A percentile compares a stretch with the other conserved stretches of the same genome.
phyloP scores from a whole-genome alignment of 2,329 filamentous ascomycete species.

The Sphaerulina musiva region DNA sequence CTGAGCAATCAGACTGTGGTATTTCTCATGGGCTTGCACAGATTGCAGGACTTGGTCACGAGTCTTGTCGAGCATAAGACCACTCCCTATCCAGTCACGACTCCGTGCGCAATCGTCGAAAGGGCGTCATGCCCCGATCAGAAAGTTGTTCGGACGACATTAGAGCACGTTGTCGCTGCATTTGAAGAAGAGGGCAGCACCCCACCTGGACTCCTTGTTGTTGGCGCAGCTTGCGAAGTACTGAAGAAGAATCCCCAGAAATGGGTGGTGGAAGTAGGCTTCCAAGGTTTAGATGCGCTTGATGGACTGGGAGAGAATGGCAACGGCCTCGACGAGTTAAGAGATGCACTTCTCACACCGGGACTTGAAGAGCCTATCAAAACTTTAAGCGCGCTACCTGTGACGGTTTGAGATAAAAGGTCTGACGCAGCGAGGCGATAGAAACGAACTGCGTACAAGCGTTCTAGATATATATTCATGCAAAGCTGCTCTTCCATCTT shows the following conservation, averaged over 20 bases:
- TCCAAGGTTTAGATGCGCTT: constrained; percentile 60
- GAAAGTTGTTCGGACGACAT: constrained; percentile 79
- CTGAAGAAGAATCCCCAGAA: constrained; percentile 57
- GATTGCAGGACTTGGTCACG: constrained; percentile 65
- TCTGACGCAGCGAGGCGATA: background rate
- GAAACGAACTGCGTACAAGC: too few species aligned
- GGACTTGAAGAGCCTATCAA: constrained; percentile 12
- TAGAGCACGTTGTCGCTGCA: constrained; percentile 70
- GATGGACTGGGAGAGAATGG: constrained; percentile 30
- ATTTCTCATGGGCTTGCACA: constrained; percentile 90
- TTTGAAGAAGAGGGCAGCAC: constrained; percentile 84
- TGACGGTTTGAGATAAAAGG: background rate
- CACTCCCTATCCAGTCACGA: constrained; percentile 50
- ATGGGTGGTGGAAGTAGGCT: constrained; percentile 86
- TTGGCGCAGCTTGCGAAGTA: constrained; percentile 77
- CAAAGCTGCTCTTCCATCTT: too few species aligned
- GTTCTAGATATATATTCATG: too few species aligned
- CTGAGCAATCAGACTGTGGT: constrained; percentile 74
- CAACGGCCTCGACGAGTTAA: constrained; percentile 27
- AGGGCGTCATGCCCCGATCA: constrained; percentile 91
- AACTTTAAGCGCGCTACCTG: background rate
- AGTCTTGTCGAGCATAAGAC: constrained; percentile 53
- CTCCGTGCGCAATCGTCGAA: constrained; percentile 88
- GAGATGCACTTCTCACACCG: constrained; percentile 27
- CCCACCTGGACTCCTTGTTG: constrained; percentile 80